These are phyloP conservation scores for Anaeramoeba flamelloides DNA, from an alignment of 78 protist genomes.

Conservation along the genomic window DNA sequence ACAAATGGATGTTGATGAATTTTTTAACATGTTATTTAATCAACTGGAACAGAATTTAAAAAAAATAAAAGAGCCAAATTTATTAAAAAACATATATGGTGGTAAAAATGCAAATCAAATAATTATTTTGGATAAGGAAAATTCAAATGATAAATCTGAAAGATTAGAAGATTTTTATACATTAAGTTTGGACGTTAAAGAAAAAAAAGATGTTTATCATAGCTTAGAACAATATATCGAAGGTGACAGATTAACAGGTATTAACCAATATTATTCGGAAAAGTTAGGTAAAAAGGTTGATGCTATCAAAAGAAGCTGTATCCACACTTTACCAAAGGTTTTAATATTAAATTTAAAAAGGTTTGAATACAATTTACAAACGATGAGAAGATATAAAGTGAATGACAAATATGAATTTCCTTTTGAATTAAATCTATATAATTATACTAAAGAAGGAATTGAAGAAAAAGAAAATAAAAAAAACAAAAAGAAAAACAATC, in stretches of 20 bases:
- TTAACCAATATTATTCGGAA: neutral
- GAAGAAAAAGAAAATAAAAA: neutral
- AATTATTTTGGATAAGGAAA: neutral
- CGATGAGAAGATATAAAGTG: neutral
- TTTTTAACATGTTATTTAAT: neutral
- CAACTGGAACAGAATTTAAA: neutral
- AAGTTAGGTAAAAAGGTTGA: neutral
- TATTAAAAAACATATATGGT: neutral
- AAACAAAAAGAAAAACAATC: neutral
- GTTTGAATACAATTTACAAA: neutral
- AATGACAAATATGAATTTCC: neutral
- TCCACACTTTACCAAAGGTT: neutral
- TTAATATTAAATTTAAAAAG: neutral
- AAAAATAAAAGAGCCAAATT: neutral
- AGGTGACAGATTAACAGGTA: neutral
- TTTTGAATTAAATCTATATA: neutral
- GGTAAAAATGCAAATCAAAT: neutral
- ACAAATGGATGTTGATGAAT: neutral
- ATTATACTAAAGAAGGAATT: neutral
- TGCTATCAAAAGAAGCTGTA: neutral
- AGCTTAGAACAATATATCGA: neutral
- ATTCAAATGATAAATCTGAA: neutral
- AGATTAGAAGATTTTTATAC: neutral
- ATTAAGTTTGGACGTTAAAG: neutral
- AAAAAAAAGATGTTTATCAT: neutral